Base-by-base conservation (phyloP, 2,329 filamentous ascomycete species). In the Botrytis aclada region DNA sequence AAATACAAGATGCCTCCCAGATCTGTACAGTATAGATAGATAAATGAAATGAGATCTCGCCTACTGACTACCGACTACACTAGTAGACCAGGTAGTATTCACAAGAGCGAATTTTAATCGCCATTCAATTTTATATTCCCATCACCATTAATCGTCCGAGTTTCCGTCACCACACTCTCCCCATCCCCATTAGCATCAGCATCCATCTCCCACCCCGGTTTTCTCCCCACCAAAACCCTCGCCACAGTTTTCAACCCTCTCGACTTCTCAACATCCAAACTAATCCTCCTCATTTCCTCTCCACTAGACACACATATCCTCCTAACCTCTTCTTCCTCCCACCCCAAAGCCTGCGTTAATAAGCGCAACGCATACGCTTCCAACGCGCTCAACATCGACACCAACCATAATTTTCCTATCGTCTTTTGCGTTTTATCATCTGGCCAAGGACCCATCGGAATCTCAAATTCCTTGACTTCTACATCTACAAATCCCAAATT, bases 401-500 rank as follows among this genome's bases (percentile, higher is more conserved):
- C 66, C 39, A 80, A 60, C 69, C 78, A 80, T 14, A 78, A 72
- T 64, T 78, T 78, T 1, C 78, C 80, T 22, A 77, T 73, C 25
- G 72, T 74, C 37, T 74, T 73, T 16, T 74, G 75, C 29, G 78
- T 75, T 16, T 76, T 76, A 63, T 83, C 80, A 12, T 79, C 78
- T 2, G 81, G 80, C 83, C 83, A 84, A 0, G 74, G 63, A 0
- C 81, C 82, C 29, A 79, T 73, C 0, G 80, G 79, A 32, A 80
- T 77, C 1, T 64, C 56, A 61, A 74, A 76, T 14, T 74, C 76
- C 25, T 54, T 69, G 22, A 83, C 74, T 6, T 72, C 71, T 1
- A 86, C 81, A 74, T 85, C 82, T 7, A 81, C 82, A 75, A 86
- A 86, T 3, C 85, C 85, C 14, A 80, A 78, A 29, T 79, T 74